Percentiles rank a stretch among this genome's conserved stretches.
These are phyloP conservation scores for Cyberlindnera suaveolens DNA, from an alignment of 805 yeast species.

Conservation along the genomic window DNA sequence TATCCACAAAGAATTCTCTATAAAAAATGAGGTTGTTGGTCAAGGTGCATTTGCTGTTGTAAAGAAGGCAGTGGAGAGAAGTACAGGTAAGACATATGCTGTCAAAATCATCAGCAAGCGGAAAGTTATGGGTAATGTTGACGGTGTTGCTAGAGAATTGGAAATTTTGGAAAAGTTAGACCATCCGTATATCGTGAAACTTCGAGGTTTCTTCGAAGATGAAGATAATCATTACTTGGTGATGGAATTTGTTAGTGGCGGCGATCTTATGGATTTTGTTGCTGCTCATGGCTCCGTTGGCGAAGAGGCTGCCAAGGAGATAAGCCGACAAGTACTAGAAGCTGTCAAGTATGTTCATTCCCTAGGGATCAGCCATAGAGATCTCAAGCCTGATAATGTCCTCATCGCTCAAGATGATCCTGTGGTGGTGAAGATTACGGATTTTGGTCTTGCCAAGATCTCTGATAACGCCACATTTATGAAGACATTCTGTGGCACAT, in stretches of 20 bases:
- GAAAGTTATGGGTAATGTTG: conserved; percentile 70
- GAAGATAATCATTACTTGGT: conserved; percentile 74
- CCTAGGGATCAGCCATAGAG: conserved; percentile 92
- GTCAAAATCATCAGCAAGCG: conserved; percentile 84
- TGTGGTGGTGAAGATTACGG: conserved; percentile 86
- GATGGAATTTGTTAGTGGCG: conserved; percentile 95
- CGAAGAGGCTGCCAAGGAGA: conserved; percentile 84
- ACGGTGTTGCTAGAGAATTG: conserved; percentile 82
- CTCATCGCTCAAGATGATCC: conserved; percentile 89
- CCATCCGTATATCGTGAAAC: conserved; percentile 79
- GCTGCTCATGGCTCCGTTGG: conserved; percentile 89
- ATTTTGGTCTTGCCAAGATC: conserved; percentile 92
- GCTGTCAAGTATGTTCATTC: conserved; percentile 87
- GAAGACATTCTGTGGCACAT: conserved; percentile 96
- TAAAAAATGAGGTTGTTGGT: conserved; percentile 82
- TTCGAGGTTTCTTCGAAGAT: conserved; percentile 85
- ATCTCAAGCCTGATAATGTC: conserved; percentile 93
- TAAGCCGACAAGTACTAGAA: conserved; percentile 73
- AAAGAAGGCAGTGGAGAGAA: conserved; percentile 79
- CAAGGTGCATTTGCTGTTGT: conserved; percentile 99
- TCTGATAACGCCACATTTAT: conserved; percentile 78
- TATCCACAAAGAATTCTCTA: conserved; percentile 63
- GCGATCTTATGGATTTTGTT: conserved; percentile 96
- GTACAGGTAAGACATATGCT: conserved; percentile 82
- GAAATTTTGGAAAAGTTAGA: conserved; percentile 69